Evolutionary conservation across 768 basidiomycete genomes (phyloP), one percentile per base, ranked within the genome.

Genomic region (Boletellus emodensis): DNA sequence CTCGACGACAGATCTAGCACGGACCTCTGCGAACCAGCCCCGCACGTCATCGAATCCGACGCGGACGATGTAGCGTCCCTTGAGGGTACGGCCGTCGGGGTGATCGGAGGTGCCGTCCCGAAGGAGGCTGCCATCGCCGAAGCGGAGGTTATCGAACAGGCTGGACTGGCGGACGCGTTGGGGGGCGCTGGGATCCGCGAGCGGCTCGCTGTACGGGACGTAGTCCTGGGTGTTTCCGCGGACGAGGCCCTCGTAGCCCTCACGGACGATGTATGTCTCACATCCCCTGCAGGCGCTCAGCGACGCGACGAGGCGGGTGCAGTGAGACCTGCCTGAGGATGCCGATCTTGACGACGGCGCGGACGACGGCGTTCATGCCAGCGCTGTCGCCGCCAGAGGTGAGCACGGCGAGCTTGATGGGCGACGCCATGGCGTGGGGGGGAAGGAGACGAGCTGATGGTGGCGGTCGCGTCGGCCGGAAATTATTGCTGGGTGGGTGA

Each of bases 41-140:
- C 92, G 76, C 30, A 98, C 95, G 67, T 99, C 96, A 65, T 99
- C 96, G 87, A 94, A 98, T 10, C 96, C 96, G 2, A 95, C 95
- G 48, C 91, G 78, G 18, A 98, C 87, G 59, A 98, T 96, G 69
- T 96, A 92, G 43, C 87, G 76, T 2, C 92, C 93, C 63, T 90
- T 94, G 61, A 99, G 79, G 3, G 84, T 84, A 46, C 84, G 78
- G 20, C 85, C 86, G 15, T 75, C 57, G 3, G 70, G 61, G 52
- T 78, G 81, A 66, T 94, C 91, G 13, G 83, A 84, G 6, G 90
- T 92, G 4, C 92, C 92, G 55, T 94, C 87, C 56, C 76, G 82
- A 41, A 92, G 72, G 40, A 90, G 73, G 40, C 77, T 76, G 0
- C 88, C 90, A 60, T 91, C 89, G 14, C 90, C 90, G 58, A 90